These are phyloP conservation scores for Teratosphaeria gauchensis DNA, from an alignment of 2,329 filamentous ascomycete genomes.

Conservation along the genomic window DNA sequence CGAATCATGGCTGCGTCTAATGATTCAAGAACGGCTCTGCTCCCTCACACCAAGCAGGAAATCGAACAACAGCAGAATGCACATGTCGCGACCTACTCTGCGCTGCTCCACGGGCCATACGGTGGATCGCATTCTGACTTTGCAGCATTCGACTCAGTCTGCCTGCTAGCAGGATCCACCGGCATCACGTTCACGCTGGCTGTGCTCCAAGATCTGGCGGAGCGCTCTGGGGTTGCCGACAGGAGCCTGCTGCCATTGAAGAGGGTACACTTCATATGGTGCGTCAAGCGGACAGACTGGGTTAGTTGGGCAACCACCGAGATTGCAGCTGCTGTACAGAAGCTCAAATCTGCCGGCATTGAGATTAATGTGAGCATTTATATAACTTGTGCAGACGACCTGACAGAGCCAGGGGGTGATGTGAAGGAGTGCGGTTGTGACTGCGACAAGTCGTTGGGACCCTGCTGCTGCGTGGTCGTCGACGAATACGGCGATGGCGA, in stretches of 20 bases:
- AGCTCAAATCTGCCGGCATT: constrained; percentile 11
- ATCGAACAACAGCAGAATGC: constrained; percentile 5
- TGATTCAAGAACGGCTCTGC: constrained; percentile 10
- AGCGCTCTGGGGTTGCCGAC: constrained; percentile 7
- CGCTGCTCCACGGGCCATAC: constrained; percentile 19
- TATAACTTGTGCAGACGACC: constrained; percentile 17
- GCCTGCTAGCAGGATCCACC: constrained; percentile 18
- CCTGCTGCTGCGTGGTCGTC: constrained; percentile 14
- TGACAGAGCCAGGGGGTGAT: constrained; percentile 9
- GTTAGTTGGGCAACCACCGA: constrained; percentile 15
- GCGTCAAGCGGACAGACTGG: constrained; percentile 13
- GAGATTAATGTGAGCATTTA: constrained; percentile 13
- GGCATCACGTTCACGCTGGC: constrained; percentile 20
- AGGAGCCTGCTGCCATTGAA: constrained; percentile 13
- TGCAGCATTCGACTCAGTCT: constrained; percentile 19
- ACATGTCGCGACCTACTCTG: constrained; percentile 8
- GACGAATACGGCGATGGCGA: constrained; percentile 5
- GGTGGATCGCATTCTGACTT: constrained; percentile 15
- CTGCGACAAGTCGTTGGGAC: constrained; percentile 17
- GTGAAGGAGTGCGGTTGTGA: constrained; percentile 15
- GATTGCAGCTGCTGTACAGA: constrained; percentile 9
- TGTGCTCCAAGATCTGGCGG: constrained; percentile 17
- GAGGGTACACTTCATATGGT: constrained; percentile 18
- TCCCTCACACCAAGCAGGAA: constrained; percentile 7
- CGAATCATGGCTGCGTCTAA: constrained; percentile 16